A percentile compares a stretch with the other conserved stretches of the same genome.
These are phyloP conservation scores for Paramecium sexaurelia DNA, from an alignment of 73 alveolate genomes.

Conservation along the genomic window DNA sequence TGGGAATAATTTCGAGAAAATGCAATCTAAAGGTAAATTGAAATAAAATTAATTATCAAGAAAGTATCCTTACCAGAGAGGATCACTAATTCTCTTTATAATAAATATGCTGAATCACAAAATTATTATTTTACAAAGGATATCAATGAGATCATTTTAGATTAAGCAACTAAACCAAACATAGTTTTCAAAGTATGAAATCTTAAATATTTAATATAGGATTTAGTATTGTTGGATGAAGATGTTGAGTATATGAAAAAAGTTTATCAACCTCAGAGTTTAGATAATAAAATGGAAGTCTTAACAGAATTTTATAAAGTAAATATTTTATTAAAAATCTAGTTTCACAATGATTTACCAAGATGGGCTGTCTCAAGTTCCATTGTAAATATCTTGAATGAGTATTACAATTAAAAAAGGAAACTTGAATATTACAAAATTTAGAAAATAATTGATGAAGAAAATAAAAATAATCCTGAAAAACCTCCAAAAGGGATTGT, in stretches of 20 bases:
- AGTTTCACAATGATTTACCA: slow-evolving; percentile 67
- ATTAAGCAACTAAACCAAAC: slow-evolving; percentile 54
- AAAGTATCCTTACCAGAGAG: slow-evolving; percentile 58
- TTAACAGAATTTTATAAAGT: slow-evolving; percentile 65
- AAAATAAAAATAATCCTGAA: slow-evolving; percentile 60
- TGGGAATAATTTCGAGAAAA: background rate
- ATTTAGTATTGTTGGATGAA: slow-evolving; percentile 49
- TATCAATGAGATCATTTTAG: slow-evolving; percentile 63
- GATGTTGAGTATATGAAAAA: slow-evolving; percentile 61
- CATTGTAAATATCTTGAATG: slow-evolving; percentile 53
- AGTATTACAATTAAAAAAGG: slow-evolving; percentile 57
- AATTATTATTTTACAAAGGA: slow-evolving; percentile 68
- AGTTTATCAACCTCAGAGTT: slow-evolving; percentile 1
- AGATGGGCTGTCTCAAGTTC: slow-evolving; percentile 56
- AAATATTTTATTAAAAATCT: background rate
- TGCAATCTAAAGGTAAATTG: background rate
- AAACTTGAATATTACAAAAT: slow-evolving; percentile 60
- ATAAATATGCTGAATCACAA: slow-evolving; percentile 66
- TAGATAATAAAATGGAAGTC: slow-evolving; percentile 39
- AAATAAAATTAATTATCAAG: slow-evolving; percentile 36
- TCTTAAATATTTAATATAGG: background rate
- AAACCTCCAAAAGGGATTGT: slow-evolving; percentile 69
- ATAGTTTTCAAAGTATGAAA: slow-evolving; percentile 41
- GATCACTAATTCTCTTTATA: slow-evolving; percentile 51
- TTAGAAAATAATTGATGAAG: slow-evolving; percentile 58